Evolutionary conservation across 352 stramenopile species (phyloP).

Genomic region (Globisporangium takayamanum): DNA sequence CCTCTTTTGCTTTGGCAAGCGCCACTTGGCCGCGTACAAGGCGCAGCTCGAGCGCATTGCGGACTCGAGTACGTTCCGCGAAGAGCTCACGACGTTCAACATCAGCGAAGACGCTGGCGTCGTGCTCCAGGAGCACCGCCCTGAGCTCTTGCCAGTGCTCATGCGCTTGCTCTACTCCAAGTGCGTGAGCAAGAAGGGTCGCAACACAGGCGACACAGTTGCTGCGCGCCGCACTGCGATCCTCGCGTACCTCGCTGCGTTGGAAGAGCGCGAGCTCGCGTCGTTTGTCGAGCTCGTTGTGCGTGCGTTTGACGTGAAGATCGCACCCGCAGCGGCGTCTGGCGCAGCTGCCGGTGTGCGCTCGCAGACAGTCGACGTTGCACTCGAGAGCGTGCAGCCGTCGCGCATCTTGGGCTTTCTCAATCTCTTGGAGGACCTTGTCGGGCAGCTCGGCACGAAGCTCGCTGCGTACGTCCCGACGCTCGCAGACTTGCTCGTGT

Average conservation of each 20-base stretch:
- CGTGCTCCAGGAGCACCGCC: conserved; percentile 77
- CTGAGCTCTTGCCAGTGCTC: conserved; percentile 76
- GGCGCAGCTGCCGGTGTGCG: not conserved
- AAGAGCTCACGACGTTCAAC: conserved; percentile 89
- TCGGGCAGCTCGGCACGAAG: conserved; percentile 83
- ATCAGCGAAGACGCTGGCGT: conserved; percentile 58
- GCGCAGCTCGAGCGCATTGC: conserved; percentile 75
- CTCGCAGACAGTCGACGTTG: conserved; percentile 9
- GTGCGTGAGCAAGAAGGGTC: conserved; percentile 82
- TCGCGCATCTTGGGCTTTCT: conserved; percentile 86
- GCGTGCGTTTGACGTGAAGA: conserved; percentile 72
- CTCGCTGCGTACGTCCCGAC: conserved; percentile 71
- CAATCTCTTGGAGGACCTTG: conserved; percentile 85
- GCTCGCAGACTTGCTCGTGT: conserved; percentile 70
- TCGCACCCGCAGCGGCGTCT: conserved; percentile 16
- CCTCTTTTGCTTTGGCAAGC: conserved; percentile 79
- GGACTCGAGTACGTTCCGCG: conserved; percentile 77
- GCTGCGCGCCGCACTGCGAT: conserved; percentile 84
- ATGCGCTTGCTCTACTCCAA: conserved; percentile 89
- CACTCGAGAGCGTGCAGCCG: conserved; percentile 50
- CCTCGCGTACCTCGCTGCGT: conserved; percentile 81
- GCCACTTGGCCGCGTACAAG: conserved; percentile 84
- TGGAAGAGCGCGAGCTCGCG: conserved; percentile 67
- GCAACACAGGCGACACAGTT: conserved; percentile 80
- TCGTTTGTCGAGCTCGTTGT: conserved; percentile 88